Conservation (phyloP, 139 green algal species). For the Tetraselmis striata region DNA sequence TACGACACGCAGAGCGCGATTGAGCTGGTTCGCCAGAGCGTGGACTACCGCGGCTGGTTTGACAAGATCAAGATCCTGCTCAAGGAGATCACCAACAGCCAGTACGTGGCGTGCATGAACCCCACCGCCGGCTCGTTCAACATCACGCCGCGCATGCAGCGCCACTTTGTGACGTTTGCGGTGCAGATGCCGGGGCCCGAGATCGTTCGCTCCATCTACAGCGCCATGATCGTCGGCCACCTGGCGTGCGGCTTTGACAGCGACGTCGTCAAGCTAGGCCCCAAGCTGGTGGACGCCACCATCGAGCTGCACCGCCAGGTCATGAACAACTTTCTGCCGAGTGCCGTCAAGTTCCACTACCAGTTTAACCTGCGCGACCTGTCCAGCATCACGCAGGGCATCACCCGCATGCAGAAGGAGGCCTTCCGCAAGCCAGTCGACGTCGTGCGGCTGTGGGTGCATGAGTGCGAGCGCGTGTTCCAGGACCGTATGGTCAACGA, state of each 20-base stretch:
- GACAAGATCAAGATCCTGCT: conserved; percentile 84
- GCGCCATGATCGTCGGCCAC: conserved; percentile 55
- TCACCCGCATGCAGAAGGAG: conserved; percentile 74
- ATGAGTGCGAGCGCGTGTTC: conserved; percentile 82
- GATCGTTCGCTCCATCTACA: conserved; percentile 50
- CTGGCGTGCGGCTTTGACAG: conserved; percentile 50
- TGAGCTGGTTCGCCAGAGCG: conserved; percentile 78
- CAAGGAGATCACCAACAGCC: conserved; percentile 80
- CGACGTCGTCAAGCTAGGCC: conserved; percentile 53
- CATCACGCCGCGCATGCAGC: conserved; percentile 87
- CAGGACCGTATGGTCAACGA: conserved; percentile 75
- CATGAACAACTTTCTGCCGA: conserved; percentile 83
- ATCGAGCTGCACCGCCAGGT: conserved; percentile 78
- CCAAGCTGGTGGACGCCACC: conserved; percentile 73
- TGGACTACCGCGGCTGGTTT: conserved; percentile 87
- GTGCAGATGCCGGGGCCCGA: conserved; percentile 68
- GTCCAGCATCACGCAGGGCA: conserved; percentile 65
- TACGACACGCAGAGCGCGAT: conserved; percentile 89
- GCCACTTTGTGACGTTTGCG: conserved; percentile 85
- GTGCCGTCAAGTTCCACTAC: conserved; percentile 86
- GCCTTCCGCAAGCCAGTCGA: conserved; percentile 51
- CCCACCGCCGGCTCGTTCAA: conserved; percentile 80
- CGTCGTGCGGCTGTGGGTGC: conserved; percentile 69
- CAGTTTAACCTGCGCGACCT: conserved; percentile 88
- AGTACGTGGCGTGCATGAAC: conserved; percentile 83